Evolutionary conservation across 2,329 filamentous ascomycete genomes (phyloP), one percentile per base, ranked within the genome.

Genomic region (Fonsecaea pedrosoi): DNA sequence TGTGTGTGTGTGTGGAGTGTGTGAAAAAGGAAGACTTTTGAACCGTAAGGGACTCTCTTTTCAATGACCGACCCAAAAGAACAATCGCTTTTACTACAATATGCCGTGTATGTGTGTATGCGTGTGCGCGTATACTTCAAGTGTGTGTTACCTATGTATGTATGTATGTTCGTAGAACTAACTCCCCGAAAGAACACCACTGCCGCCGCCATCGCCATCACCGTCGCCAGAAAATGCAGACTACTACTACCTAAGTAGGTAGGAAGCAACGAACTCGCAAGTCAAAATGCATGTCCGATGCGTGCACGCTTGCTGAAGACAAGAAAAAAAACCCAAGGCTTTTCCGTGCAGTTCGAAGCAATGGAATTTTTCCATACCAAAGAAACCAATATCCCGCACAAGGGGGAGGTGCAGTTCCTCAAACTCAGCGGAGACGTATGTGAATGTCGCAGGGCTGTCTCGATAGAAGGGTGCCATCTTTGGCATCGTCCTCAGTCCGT

Each of bases 401-500:
- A 12, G 4, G 4, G 30, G 3, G 25, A 21, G 45, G 18, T 18
- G 15, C 13, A 55, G 12, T 18, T 8, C 30, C 6, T 34, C 21
- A 9, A 30, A 15, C 48, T 54, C 45, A 61, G n/a, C 59, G 48
- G 13, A 62, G 25, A 9, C 60, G 50, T 4, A 62, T 38, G 25
- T 35, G 50, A 13, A 55, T 37, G 38, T 62, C 50, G 50, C 38
- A 55, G 4, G 60, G 55, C 35, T 60, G 38, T 18, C 30, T 55
- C 32, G 34, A 34, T 3, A 30, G 18, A 15, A 5, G 15, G 25
- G 54, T 50, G 10, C 45, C 15, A 4, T 30, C 45, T 30, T 13
- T 21, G 4, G 21, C 45, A 13, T 25, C 45, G n/a, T 10, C 5
- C 45, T 25, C 45, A 2, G 5, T 50, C 30, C 30, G 4, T 32